phyloP scores from a whole-genome alignment of 257 asterid genomes.

The Eucommia ulmoides region DNA sequence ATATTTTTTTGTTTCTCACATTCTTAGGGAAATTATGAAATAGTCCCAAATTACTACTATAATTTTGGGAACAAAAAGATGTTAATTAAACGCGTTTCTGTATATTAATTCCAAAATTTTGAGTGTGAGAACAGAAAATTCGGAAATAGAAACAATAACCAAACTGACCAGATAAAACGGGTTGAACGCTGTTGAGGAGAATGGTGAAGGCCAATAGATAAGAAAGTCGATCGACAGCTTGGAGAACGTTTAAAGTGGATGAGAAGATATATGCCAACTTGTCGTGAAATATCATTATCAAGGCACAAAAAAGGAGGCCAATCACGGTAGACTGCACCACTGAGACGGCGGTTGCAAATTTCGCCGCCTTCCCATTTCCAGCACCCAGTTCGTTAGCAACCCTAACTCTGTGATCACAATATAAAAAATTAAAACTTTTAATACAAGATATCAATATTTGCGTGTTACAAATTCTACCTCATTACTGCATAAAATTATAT shows the following conservation, averaged over 20 bases:
- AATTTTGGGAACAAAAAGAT: too few relatives aligned
- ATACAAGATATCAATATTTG: too few relatives aligned
- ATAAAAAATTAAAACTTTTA: too few relatives aligned
- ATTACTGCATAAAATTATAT: too few relatives aligned
- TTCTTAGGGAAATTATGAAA: too few relatives aligned
- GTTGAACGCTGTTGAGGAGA: conserved; percentile 52
- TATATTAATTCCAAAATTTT: too few relatives aligned
- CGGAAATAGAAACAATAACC: too few relatives aligned
- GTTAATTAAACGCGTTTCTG: too few relatives aligned
- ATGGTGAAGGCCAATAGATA: conserved; percentile 30
- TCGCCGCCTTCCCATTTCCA: conserved; percentile 42
- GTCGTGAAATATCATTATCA: conserved; percentile 21
- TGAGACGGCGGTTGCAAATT: conserved; percentile 33
- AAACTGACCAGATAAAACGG: conserved; percentile 39
- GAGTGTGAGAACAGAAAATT: too few relatives aligned
- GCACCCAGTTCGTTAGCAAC: conserved; percentile 55
- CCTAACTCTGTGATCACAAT: conserved; percentile 31
- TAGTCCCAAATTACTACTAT: too few relatives aligned
- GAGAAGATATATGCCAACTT: conserved; percentile 33
- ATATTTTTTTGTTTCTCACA: too few relatives aligned
- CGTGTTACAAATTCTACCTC: too few relatives aligned
- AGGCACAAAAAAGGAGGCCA: conserved; percentile 23
- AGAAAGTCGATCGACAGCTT: conserved; percentile 21
- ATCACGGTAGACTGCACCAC: conserved; percentile 33
- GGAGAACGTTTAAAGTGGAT: conserved; percentile 21